Evolutionary conservation across 2,329 filamentous ascomycete species (phyloP).

Genomic region (Talaromyces islandicus): DNA sequence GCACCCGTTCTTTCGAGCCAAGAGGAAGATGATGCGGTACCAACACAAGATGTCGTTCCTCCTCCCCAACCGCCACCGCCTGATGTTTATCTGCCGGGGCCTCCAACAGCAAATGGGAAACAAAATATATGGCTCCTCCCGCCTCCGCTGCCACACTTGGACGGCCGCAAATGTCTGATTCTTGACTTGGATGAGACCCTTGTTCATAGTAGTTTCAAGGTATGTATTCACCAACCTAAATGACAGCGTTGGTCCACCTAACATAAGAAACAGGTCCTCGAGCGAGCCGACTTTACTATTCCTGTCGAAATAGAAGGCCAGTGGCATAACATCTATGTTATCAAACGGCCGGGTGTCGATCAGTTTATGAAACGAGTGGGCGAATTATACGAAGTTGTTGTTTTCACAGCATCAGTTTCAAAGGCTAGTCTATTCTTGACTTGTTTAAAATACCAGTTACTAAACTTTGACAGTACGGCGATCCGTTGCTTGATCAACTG

Average conservation of each 20-base stretch:
- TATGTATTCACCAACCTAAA: slow-evolving; percentile 35
- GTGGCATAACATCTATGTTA: slow-evolving; percentile 98
- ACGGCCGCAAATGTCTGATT: slow-evolving; percentile 88
- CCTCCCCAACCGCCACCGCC: slow-evolving; percentile 40
- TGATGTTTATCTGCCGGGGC: slow-evolving; percentile 50
- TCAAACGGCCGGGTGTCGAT: slow-evolving; percentile 97
- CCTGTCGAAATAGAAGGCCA: slow-evolving; percentile 98
- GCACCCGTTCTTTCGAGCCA: slow-evolving; percentile 39
- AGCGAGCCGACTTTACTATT: slow-evolving; percentile 98
- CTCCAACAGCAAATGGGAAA: slow-evolving; percentile 34
- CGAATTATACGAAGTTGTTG: slow-evolving; percentile 95
- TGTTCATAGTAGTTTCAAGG: slow-evolving; percentile 98
- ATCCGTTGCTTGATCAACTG: slow-evolving; percentile 89
- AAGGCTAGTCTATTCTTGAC: slow-evolving; percentile 59
- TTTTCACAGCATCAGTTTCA: slow-evolving; percentile 96
- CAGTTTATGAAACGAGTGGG: slow-evolving; percentile 98
- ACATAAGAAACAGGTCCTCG: slow-evolving; percentile 64
- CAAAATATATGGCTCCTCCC: slow-evolving; percentile 68
- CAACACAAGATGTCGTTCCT: slow-evolving; percentile 33
- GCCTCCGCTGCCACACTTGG: slow-evolving; percentile 70
- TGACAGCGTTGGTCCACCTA: slow-evolving; percentile 12
- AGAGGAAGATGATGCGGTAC: slow-evolving; percentile 39
- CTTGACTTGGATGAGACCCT: slow-evolving; percentile 94
- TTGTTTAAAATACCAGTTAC: neutral
- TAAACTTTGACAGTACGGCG: slow-evolving; percentile 65